phyloP scores from a whole-genome alignment of 2,329 filamentous ascomycete genomes.

The Scytalidium lignicola region DNA sequence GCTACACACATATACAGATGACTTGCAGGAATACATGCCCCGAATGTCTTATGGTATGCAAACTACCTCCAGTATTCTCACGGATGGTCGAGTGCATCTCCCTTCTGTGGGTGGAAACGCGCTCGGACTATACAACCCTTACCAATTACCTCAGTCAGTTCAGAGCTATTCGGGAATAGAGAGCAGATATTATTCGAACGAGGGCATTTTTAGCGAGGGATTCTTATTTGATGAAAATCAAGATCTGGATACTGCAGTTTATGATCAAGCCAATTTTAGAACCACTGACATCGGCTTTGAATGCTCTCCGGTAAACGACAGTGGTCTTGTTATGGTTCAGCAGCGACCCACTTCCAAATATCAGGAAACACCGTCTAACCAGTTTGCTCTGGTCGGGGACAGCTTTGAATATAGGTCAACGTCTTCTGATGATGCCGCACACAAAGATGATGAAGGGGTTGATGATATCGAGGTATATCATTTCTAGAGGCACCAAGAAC shows the following conservation, averaged over 20 bases:
- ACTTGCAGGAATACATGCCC: background rate
- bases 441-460: background rate
- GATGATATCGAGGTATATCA: background rate
- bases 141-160: too few species aligned
- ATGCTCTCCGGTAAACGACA: background rate
- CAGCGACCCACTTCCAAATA: background rate
- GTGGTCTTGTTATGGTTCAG: background rate
- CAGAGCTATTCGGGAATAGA: too few species aligned
- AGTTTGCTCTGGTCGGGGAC: background rate
- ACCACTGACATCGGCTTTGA: too few species aligned
- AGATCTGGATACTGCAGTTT: too few species aligned
- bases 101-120: too few species aligned
- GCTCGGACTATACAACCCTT: too few species aligned
- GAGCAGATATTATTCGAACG: too few species aligned
- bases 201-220: too few species aligned
- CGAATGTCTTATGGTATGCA: too few species aligned
- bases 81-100: too few species aligned
- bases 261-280: too few species aligned
- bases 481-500: background rate
- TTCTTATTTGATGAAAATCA: too few species aligned
- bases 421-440: conserved; percentile 7
- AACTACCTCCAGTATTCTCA: background rate
- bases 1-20: background rate
- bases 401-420: conserved; percentile 29
- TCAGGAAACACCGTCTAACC: background rate